Conservation (phyloP, 768 basidiomycete genomes). For the Psilocybe cyanescens region DNA sequence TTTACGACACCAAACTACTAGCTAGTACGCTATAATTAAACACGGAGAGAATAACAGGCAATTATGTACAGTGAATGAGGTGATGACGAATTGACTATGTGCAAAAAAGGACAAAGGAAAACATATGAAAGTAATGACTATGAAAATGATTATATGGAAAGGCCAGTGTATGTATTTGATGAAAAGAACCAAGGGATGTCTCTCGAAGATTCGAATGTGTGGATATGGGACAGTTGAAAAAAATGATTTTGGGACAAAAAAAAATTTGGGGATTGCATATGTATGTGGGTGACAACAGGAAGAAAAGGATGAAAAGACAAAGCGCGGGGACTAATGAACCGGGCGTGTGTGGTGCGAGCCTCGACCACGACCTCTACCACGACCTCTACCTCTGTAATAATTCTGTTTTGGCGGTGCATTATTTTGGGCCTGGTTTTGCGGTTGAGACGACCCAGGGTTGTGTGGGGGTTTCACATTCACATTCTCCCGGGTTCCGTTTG, state of each 20-base stretch:
- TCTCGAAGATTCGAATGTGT: neutral
- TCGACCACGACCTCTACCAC: slow-evolving; percentile 44
- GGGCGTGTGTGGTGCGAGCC: slow-evolving; percentile 29
- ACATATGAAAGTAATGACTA: neutral
- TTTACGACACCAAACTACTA: no score
- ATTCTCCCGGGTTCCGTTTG: neutral
- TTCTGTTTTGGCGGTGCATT: slow-evolving; percentile 13
- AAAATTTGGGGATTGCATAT: neutral
- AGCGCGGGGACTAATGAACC: slow-evolving; percentile 15
- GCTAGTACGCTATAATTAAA: neutral
- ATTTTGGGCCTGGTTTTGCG: neutral
- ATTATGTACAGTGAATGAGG: neutral
- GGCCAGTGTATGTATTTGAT: neutral
- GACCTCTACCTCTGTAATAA: slow-evolving; percentile 29
- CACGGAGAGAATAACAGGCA: neutral
- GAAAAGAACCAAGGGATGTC: neutral
- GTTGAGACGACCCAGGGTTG: neutral
- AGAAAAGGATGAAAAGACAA: neutral
- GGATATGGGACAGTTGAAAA: neutral
- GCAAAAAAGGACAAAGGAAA: slow-evolving; percentile 6
- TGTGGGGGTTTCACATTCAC: slow-evolving; percentile 3
- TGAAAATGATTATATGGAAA: no score
- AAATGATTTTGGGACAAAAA: neutral
- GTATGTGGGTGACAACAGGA: neutral
- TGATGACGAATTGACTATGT: slow-evolving; percentile 11